These are phyloP conservation scores for Simplicillium sp. DNA, from an alignment of 2,329 filamentous ascomycete species.

Conservation along the genomic window DNA sequence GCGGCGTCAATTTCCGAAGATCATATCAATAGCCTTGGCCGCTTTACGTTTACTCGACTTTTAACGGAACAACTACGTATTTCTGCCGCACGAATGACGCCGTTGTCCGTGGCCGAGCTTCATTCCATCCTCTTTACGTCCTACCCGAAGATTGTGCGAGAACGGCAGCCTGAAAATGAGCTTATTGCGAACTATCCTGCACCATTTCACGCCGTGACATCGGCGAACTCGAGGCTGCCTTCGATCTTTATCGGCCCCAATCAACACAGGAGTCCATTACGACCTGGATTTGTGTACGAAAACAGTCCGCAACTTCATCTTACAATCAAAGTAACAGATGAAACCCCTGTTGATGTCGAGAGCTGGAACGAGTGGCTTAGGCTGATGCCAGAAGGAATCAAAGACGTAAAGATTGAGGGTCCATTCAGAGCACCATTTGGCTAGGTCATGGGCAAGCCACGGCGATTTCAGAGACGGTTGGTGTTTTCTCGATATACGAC, in stretches of 20 bases:
- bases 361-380: conserved; percentile 50
- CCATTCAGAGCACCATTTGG: conserved; percentile 25
- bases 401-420: conserved; percentile 45
- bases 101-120: conserved; percentile 42
- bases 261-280: conserved; percentile 28
- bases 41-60: conserved; percentile 41
- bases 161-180: conserved; percentile 37
- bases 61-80: conserved; percentile 39
- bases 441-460: conserved; percentile 3
- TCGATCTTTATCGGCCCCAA: conserved; percentile 46
- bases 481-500: background rate
- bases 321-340: conserved; percentile 40
- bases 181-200: conserved; percentile 38
- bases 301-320: conserved; percentile 40
- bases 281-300: conserved; percentile 27
- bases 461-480: background rate
- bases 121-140: conserved; percentile 42
- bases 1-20: conserved; percentile 46
- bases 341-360: conserved; percentile 36
- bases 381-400: conserved; percentile 46
- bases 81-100: conserved; percentile 32
- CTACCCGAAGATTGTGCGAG: conserved; percentile 42
- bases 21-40: conserved; percentile 35
- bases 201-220: conserved; percentile 46
- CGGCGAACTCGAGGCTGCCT: conserved; percentile 41